Conservation (phyloP, 1,139 yeast species). For the Geotrichum candidum region DNA sequence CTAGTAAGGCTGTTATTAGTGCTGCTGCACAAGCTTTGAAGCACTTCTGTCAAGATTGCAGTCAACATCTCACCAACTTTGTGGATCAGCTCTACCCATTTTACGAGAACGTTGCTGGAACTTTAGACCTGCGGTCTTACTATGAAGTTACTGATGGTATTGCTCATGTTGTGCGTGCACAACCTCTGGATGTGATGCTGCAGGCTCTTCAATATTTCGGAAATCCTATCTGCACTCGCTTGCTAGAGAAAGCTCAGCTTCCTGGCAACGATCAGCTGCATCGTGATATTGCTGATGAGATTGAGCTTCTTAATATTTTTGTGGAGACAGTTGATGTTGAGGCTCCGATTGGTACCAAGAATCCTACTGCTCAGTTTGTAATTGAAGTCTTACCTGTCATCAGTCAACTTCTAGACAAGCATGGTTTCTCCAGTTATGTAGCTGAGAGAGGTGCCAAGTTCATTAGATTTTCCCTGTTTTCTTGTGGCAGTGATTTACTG, state of each 20-base stretch:
- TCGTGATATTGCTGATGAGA: conserved; percentile 59
- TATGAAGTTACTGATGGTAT: conserved; percentile 86
- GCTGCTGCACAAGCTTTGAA: conserved; percentile 93
- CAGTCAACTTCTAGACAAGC: conserved; percentile 45
- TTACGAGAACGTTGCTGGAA: conserved; percentile 54
- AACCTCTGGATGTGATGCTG: conserved; percentile 41
- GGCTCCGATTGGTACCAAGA: conserved; percentile 31
- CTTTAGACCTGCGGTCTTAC: conserved; percentile 61
- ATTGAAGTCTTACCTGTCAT: conserved; percentile 58
- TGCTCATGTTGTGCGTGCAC: conserved; percentile 71
- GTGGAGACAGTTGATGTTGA: conserved; percentile 46
- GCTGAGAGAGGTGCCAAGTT: conserved; percentile 73
- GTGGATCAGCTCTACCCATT: conserved; percentile 73
- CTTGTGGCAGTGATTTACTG: conserved; percentile 58
- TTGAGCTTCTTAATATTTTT: conserved; percentile 70
- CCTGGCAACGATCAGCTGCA: conserved; percentile 39
- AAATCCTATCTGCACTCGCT: conserved; percentile 54
- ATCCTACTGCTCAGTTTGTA: conserved; percentile 56
- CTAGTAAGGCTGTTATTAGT: conserved; percentile 51
- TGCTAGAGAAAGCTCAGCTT: conserved; percentile 31
- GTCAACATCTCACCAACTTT: conserved; percentile 56
- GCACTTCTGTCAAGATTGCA: conserved; percentile 92
- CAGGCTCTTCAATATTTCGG: conserved; percentile 54
- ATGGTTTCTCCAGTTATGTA: conserved; percentile 52
- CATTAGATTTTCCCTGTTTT: conserved; percentile 58